A percentile compares a stretch with the other conserved stretches of the same genome.
These are phyloP conservation scores for Phytophthora niederhauseri DNA, from an alignment of 352 stramenopile species.

Conservation along the genomic window DNA sequence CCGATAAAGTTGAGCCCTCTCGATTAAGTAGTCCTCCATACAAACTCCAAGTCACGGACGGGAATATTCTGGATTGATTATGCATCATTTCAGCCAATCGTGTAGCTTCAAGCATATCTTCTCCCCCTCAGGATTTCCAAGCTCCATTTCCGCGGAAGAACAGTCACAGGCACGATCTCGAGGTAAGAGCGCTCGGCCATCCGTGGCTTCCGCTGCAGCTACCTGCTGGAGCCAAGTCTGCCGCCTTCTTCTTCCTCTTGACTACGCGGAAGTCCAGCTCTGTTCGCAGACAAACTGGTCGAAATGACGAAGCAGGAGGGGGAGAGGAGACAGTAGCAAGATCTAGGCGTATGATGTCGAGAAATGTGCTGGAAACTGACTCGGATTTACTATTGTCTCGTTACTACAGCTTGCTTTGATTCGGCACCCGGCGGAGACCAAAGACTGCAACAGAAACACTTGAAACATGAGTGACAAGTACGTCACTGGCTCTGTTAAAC, in stretches of 20 bases:
- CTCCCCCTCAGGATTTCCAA: slow-evolving; percentile 6
- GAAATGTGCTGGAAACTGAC: too few species aligned
- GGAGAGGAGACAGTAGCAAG: background rate
- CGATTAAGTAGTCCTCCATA: background rate
- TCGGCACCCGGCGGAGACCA: too few species aligned
- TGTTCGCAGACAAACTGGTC: background rate
- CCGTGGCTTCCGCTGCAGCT: too few species aligned
- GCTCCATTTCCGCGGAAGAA: slow-evolving; percentile 39
- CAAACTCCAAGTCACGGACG: background rate
- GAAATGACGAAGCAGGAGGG: background rate
- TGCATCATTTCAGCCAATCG: slow-evolving; percentile 15
- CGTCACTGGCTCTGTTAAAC: too few species aligned
- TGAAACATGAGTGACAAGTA: too few species aligned
- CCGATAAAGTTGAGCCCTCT: background rate
- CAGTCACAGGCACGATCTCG: slow-evolving; percentile 21
- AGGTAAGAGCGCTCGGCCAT: slow-evolving; percentile 5
- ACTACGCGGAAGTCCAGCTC: background rate
- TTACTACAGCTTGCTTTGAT: too few species aligned
- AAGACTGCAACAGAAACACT: too few species aligned
- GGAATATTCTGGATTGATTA: slow-evolving; percentile 13
- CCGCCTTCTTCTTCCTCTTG: slow-evolving; percentile 2
- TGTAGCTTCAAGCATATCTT: slow-evolving; percentile 8
- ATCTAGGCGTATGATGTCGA: background rate
- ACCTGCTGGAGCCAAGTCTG: background rate
- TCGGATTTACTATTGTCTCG: too few species aligned